Evolutionary conservation across 306 rosid species (phyloP), one percentile per base, ranked within the genome.

Genomic region (Boehmeria nivea): DNA sequence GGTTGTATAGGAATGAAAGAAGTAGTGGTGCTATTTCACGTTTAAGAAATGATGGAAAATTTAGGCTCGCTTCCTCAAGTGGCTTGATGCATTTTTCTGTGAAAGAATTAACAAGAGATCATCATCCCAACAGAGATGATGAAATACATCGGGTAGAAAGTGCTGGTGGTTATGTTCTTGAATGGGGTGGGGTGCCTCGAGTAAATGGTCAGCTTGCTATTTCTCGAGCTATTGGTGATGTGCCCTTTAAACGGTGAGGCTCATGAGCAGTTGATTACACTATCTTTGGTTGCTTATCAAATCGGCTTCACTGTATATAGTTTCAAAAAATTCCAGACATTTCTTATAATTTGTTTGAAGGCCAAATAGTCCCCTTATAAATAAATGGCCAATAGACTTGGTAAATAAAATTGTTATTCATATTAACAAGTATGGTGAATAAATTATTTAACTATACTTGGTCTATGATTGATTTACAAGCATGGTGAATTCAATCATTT

Each of bases 171-270:
- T 87, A 75, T 68, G 94, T 91, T 78, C 54, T 74, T 63, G 79
- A 81, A 66, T 82, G 91, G 93, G 83, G 81, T 60, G 96, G 98
- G 67, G 83, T 87, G 72, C 73, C 87, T 59, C 85, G 98, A 12
- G 68, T 91, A 57, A 91, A 91, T 72, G 98, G 98, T 67, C 87
- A 80, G 81, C 77, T 91, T 65, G 98, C 98, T 57, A 65, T 91
- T 66, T 78, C 85, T 58, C 82, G 96, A 37, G 89, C 98, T 31
- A 87, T 91, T 61, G 96, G 98, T 34, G 96, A 91, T 51, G 75
- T 87, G 45, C 64, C 73, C 53, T 82, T 82, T 55, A 91, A 91
- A 80, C 76, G 93, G 96, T 84, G 59, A 72, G 83, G 65, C 56
- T 61, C 46, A 43, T 53, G 56, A 68, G 67, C 46, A 43, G 25